Evolutionary conservation across 768 basidiomycete species (phyloP), one percentile per base, ranked within the genome.

Genomic region (Leucocoprinus leucothites): DNA sequence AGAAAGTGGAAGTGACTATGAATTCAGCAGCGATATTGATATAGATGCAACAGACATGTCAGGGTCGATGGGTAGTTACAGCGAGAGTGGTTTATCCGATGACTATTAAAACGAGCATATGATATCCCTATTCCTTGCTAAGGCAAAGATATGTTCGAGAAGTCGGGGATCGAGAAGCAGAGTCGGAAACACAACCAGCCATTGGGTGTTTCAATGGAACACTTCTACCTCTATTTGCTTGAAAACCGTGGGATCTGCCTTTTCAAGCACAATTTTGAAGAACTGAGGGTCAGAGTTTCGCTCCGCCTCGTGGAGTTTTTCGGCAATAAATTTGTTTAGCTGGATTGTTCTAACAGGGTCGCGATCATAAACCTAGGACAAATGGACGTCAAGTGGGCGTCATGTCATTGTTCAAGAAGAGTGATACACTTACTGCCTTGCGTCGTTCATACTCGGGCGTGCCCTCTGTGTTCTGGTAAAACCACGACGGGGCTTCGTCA

Each of bases 381-480:
- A 36, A 58, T 36, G n/a, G 19, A 50, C 64, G n/a, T 47, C n/a
- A 35, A n/a, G n/a, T n/a, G n/a, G n/a, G n/a, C n/a, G n/a, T 31
- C 26, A 21, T 38, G 34, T 19, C 14, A 50, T 42, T 60, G 18
- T 44, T 21, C 48, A 46, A 58, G 57, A 19, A 24, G 18, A 56
- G 3, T 25, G 24, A 22, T 43, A 45, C 38, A 60, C 80, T 34
- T 66, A 94, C 93, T 54, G 73, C 71, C 72, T 85, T 82, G 41
- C 91, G 82, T 28, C 93, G 87, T n/a, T 77, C 71, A 60, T 86
- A 86, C 67, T 95, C 93, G 5, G 82, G 74, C 1, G 89, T 91
- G 7, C 79, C 85, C 66, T 88, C 79, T 9, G 81, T 80, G n/a
- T 77, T 79, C 36, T 80, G 77, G 62, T 81, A 89, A 62, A 82